Percentiles rank a stretch among this genome's conserved stretches.
phyloP scores from a whole-genome alignment of 345 rosid genomes.

The Nephelium lappaceum region DNA sequence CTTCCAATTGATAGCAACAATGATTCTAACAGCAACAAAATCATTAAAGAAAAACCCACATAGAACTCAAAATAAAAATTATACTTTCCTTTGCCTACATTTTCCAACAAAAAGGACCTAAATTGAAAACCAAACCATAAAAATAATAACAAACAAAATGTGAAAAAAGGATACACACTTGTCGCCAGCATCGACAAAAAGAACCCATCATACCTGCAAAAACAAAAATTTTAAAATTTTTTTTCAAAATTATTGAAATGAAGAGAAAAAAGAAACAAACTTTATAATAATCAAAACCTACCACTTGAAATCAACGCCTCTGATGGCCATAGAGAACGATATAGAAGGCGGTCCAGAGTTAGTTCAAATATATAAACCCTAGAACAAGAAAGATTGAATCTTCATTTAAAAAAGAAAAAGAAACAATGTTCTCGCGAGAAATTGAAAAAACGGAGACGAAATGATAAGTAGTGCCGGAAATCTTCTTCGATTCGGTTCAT shows the following conservation, averaged over 20 bases:
- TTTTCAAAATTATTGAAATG: not conserved
- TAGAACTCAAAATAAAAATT: not conserved
- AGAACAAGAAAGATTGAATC: conserved; percentile 10
- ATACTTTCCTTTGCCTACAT: not conserved
- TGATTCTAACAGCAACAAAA: conserved; percentile 51
- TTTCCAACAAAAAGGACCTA: conserved; percentile 9
- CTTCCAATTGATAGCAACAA: conserved; percentile 90
- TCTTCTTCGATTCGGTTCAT: not conserved
- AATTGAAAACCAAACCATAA: not conserved
- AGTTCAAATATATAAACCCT: conserved; percentile 23
- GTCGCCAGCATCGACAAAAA: conserved; percentile 99
- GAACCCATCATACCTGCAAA: conserved; percentile 96
- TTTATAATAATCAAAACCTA: conserved; percentile 34
- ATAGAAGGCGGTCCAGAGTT: not conserved
- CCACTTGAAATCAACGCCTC: conserved; percentile 99
- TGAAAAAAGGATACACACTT: conserved; percentile 82
- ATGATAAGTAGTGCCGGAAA: not conserved
- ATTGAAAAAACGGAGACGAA: not conserved
- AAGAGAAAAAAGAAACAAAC: not conserved
- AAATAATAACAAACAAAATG: not conserved
- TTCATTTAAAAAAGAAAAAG: not conserved
- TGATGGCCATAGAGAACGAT: conserved; percentile 59
- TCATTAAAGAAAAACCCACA: conserved; percentile 36
- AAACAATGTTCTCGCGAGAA: no score
- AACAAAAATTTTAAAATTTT: conserved; percentile 10